A percentile compares a stretch with the other conserved stretches of the same genome.
phyloP scores from a whole-genome alignment of 306 rosid species.

The Vigna hirtella region DNA sequence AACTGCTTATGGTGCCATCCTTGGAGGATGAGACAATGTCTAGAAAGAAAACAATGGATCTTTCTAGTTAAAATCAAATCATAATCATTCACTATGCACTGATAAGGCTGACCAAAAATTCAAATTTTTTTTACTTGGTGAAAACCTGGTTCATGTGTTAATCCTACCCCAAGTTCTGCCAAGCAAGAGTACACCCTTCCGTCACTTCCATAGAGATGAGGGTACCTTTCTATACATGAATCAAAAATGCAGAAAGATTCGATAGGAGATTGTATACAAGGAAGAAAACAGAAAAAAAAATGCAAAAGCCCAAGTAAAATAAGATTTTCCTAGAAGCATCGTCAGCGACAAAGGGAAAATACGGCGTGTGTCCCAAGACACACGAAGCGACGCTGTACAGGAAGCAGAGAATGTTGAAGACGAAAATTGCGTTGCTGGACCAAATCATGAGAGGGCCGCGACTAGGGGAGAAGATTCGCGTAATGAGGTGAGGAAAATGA shows the following conservation, averaged over 20 bases:
- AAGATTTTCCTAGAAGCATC: slow-evolving; percentile 79
- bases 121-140: slow-evolving; percentile 68
- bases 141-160: slow-evolving; percentile 85
- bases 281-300: neutral
- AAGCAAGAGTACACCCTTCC: slow-evolving; percentile 75
- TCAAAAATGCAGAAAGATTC: slow-evolving; percentile 52
- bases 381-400: slow-evolving; percentile 62
- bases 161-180: slow-evolving; percentile 85
- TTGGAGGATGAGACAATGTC: slow-evolving; percentile 50
- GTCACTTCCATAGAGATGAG: slow-evolving; percentile 93
- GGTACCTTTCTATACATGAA: slow-evolving; percentile 79
- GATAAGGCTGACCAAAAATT: neutral
- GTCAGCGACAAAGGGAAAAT: slow-evolving; percentile 83
- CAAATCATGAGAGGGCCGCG: slow-evolving; percentile 65
- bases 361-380: slow-evolving; percentile 74
- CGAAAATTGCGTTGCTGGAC: slow-evolving; percentile 59
- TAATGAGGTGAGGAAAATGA: slow-evolving; percentile 75
- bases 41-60: slow-evolving; percentile 71
- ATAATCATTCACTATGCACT: too few species aligned
- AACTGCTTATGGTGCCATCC: slow-evolving; percentile 55
- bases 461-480: slow-evolving; percentile 73
- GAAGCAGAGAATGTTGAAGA: slow-evolving; percentile 66
- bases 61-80: neutral
- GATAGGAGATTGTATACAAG: neutral
- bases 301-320: slow-evolving; percentile 16